Evolutionary conservation across 2,329 filamentous ascomycete genomes (phyloP).

Genomic region (Neopestalotiopsis sp.): DNA sequence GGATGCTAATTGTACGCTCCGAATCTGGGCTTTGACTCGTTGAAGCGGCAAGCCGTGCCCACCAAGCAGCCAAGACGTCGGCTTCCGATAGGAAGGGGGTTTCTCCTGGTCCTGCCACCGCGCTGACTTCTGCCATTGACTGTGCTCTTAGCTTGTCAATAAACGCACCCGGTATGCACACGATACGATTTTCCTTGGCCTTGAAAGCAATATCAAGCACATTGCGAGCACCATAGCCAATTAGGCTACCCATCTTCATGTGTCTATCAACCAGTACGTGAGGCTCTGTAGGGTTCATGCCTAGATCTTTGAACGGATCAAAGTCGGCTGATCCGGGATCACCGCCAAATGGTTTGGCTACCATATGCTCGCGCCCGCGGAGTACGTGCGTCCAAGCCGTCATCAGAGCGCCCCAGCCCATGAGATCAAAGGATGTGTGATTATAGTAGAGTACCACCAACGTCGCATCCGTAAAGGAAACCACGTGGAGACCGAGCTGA

Average conservation of each 20-base stretch:
- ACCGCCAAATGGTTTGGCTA: conserved; percentile 39
- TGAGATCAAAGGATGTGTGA: conserved; percentile 53
- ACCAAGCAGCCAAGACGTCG: conserved; percentile 45
- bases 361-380: conserved; percentile 45
- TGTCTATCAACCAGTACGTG: conserved; percentile 30
- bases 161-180: conserved; percentile 40
- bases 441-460: conserved; percentile 50
- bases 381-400: conserved; percentile 52
- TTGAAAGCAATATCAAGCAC: not conserved
- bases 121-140: conserved; percentile 31
- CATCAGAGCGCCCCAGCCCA: conserved; percentile 47
- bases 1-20: conserved; percentile 18
- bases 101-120: conserved; percentile 12
- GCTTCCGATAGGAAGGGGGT: conserved; percentile 40
- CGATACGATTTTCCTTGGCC: not conserved
- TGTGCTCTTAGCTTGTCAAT: conserved; percentile 30
- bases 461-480: conserved; percentile 54
- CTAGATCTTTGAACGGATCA: conserved; percentile 16
- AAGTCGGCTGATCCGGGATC: not conserved
- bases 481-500: conserved; percentile 52
- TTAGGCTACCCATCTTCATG: conserved; percentile 32
- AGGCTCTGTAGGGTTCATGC: conserved; percentile 31
- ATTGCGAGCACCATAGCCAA: conserved; percentile 18
- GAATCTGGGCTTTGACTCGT: conserved; percentile 24
- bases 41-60: conserved; percentile 33